Conservation (phyloP, 495 filamentous ascomycete genomes). For the Penicillium lagena region DNA sequence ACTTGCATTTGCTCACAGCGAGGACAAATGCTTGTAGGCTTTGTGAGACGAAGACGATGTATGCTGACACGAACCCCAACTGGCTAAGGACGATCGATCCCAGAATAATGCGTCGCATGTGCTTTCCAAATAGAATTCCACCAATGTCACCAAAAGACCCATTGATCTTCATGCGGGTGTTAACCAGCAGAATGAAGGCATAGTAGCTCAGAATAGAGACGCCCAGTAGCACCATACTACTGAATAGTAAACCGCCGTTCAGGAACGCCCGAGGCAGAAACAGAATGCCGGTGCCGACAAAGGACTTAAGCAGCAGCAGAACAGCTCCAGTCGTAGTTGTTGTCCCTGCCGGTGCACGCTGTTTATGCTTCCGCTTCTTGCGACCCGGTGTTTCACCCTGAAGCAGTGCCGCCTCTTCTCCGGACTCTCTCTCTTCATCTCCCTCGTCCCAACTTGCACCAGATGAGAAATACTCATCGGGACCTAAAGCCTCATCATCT, state of each 20-base stretch:
- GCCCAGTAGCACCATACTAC: conserved; percentile 76
- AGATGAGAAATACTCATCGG: conserved; percentile 79
- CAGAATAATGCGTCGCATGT: conserved; percentile 83
- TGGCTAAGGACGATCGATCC: conserved; percentile 89
- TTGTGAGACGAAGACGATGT: conserved; percentile 95
- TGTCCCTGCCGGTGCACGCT: conserved; percentile 61
- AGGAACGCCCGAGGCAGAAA: conserved; percentile 90
- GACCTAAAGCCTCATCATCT: conserved; percentile 79
- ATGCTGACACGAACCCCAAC: conserved; percentile 92
- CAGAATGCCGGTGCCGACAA: conserved; percentile 95
- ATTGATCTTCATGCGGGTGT: conserved; percentile 73
- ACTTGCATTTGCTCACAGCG: conserved; percentile 74
- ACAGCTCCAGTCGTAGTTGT: conserved; percentile 68
- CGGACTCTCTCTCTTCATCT: conserved; percentile 63
- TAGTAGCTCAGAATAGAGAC: conserved; percentile 87
- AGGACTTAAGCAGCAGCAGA: conserved; percentile 86
- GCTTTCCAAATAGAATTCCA: conserved; percentile 80
- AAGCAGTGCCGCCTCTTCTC: conserved; percentile 77
- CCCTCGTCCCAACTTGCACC: conserved; percentile 47
- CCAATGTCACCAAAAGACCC: conserved; percentile 97
- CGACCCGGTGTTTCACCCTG: conserved; percentile 56
- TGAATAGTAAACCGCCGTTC: conserved; percentile 97
- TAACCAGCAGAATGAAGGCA: conserved; percentile 89
- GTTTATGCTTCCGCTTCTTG: conserved; percentile 64
- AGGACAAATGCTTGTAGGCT: conserved; percentile 91